Evolutionary conservation across 257 asterid species (phyloP), one percentile per base, ranked within the genome.

Genomic region (Verbascum thapsus): DNA sequence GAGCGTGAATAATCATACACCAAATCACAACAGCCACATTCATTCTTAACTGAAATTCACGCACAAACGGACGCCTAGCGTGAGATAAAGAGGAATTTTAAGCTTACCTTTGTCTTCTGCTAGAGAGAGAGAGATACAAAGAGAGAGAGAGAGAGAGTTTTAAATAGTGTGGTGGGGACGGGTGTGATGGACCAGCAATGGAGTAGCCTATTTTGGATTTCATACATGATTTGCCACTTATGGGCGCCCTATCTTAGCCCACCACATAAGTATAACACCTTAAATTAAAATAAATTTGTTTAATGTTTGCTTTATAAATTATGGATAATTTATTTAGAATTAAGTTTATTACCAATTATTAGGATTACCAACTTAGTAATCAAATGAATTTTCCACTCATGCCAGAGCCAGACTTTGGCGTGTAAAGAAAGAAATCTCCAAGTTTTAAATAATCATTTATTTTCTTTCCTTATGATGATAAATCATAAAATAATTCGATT

Each of bases 1-100:
- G 38, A 47, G 69, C 78, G 53, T 54, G 73, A 72, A 73, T 53
- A 74, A 74, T 67, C 71, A 64, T 38, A 16, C 68, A 66, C 72
- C 85, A 12, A 75, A 75, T 26, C 81, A 63, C 80, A 78, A 72
- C 81, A 75, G 58, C 81, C 43, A 63, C 66, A 56, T 53, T 63
- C 69, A 76, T 50, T 70, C 62, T 39, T n/a, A 13, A 13, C 47
- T 39, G 44, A 53, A 64, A 20, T 58, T 59, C 52, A 48, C n/a
- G 34, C 32, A 47, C 48, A 62, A 50, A 38, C 41, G 15, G 52
- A 26, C 32, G 42, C 34, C 60, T 67, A 45, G 42, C 3, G 50
- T 51, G 68, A 30, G 63, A 63, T 50, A 20, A 30, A 41, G 26
- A 32, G 58, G 41, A 49, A 44, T n/a, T n/a, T n/a, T 22, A 11